phyloP scores from a whole-genome alignment of 2,329 filamentous ascomycete species.

The Dactylellina leptospora region DNA sequence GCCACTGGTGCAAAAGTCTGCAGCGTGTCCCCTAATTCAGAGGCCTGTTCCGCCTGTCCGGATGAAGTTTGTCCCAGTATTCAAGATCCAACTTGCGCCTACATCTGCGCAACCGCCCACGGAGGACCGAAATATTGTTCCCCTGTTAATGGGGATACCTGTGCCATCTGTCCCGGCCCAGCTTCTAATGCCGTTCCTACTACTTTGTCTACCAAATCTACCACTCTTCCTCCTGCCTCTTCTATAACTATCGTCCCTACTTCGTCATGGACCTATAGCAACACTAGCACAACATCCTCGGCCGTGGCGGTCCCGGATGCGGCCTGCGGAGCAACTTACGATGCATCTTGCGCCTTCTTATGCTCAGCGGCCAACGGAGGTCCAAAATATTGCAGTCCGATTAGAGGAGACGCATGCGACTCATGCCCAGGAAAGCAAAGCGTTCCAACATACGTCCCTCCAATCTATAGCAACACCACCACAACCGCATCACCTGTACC shows the following conservation, averaged over 20 bases:
- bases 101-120: neutral
- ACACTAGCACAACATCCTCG: too few species aligned
- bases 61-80: conserved; percentile 2
- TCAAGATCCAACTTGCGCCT: neutral
- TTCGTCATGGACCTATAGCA: too few species aligned
- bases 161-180: conserved; percentile 2
- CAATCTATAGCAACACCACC: too few species aligned
- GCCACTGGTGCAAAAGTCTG: conserved; percentile 6
- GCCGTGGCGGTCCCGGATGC: too few species aligned
- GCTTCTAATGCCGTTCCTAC: neutral
- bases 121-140: conserved; percentile 15
- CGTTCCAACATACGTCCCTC: too few species aligned
- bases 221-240: neutral
- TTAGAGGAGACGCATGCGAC: conserved; percentile 2
- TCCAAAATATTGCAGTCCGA: conserved; percentile 11
- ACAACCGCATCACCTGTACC: too few species aligned
- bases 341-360: conserved; percentile 1
- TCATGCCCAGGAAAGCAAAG: too few species aligned
- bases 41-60: conserved; percentile 7
- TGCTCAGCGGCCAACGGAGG: conserved; percentile 12
- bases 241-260: too few species aligned
- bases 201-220: neutral
- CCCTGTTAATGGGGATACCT: neutral
- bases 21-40: neutral
- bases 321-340: neutral